Base-by-base conservation (phyloP, 2,329 filamentous ascomycete species). In the Akanthomyces uredinophilus region DNA sequence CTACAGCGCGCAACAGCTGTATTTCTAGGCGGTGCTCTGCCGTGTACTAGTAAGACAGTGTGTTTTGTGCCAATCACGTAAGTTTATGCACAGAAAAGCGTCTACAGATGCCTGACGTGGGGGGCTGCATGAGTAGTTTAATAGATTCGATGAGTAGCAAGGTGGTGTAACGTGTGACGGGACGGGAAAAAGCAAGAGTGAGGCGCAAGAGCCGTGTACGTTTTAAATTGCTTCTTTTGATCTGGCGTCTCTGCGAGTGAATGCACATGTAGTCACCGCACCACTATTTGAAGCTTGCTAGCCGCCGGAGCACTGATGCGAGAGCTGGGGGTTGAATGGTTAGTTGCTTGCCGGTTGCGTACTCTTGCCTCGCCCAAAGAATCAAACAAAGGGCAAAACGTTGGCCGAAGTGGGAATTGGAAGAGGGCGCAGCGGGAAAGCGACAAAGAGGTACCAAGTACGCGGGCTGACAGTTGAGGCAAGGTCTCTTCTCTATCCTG, bases 391-490 rank as follows among this genome's bases (percentile, higher is more conserved):
- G 6, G 32, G 32, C 32, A 35, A 35, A 35, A 35, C 11, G 29
- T 13, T 52, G 18, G 13, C 49, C 29, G 49, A 52, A 29, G 49
- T 51, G 29, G n/a, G 27, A 53, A 22, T 8, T 49, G 22, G 13
- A 13, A 16, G 22, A 32, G 47, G 47, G 18, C 18, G 29, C 16
- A 22, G 22, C 7, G 22, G 22, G 11, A 11, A 43, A 11, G 18
- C 32, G 11, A 18, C 1, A 55, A 59, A 35, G 20, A 61, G 27
- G 39, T 27, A 47, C 16, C 20, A 22, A 43, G 37, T 32, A 60
- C 57, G 22, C 32, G 14, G 57, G 49, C 57, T 52, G 47, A 60
- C 37, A 52, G 24, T 52, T 60, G 46, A 60, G 47, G 50, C 41
- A 47, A 54, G 58, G 11, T 24, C n/a, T 46, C 24, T 20, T 22